A percentile compares a stretch with the other conserved stretches of the same genome.
Conservation (phyloP, 495 filamentous ascomycete species). For the Neurospora sp. region DNA sequence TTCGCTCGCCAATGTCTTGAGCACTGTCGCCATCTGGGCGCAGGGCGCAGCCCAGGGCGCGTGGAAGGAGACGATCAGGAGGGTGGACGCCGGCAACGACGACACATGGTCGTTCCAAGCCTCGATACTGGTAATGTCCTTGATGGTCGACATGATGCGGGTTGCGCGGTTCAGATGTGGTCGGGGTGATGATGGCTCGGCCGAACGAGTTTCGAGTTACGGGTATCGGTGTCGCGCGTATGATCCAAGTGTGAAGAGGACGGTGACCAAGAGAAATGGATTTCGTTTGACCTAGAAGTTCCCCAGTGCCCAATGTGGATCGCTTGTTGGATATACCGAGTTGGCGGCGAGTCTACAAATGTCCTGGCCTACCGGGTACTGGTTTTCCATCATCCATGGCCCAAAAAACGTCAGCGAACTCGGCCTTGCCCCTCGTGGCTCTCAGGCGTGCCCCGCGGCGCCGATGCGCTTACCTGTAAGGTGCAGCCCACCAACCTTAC, state of each 20-base stretch:
- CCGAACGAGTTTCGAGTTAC: not conserved
- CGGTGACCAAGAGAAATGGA: not conserved
- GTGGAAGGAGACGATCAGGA: constrained; percentile 84
- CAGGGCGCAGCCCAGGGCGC: constrained; percentile 96
- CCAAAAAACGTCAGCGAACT: not conserved
- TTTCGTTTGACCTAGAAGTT: not conserved
- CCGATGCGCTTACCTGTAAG: not conserved
- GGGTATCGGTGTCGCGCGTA: not conserved
- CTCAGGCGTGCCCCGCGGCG: not conserved
- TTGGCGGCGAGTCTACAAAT: not conserved
- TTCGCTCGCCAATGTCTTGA: constrained; percentile 71
- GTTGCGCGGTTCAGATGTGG: not conserved
- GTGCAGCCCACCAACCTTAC: not conserved
- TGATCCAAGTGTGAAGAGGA: not conserved
- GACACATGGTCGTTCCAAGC: constrained; percentile 57
- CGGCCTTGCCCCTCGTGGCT: not conserved
- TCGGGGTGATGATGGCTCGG: not conserved
- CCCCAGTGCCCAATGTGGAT: not conserved
- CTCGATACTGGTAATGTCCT: constrained; percentile 57
- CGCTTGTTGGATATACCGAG: not conserved
- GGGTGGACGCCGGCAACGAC: constrained; percentile 52
- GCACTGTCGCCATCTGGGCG: constrained; percentile 81
- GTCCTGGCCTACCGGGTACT: not conserved
- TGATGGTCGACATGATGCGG: constrained; percentile 55
- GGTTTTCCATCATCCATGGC: not conserved